phyloP scores from a whole-genome alignment of 108 stramenopile species.

The Craspedostauros australis region DNA sequence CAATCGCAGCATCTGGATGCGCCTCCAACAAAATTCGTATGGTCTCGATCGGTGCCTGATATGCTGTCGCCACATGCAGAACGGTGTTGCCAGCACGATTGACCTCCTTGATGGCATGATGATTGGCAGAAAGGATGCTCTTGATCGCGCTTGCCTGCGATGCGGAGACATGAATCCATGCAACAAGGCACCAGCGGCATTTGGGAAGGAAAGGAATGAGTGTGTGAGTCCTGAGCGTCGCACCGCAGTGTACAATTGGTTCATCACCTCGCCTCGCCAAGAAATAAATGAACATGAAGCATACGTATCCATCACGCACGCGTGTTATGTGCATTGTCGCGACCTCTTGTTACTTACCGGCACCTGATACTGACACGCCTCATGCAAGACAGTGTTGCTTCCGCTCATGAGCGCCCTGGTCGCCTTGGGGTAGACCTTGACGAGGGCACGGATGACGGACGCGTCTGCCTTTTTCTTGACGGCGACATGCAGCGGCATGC shows the following conservation, averaged over 20 bases:
- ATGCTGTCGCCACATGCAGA: slow-evolving; percentile 51
- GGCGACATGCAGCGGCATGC: slow-evolving; percentile 56
- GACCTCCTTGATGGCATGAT: slow-evolving; percentile 27
- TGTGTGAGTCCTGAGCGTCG: too few species aligned
- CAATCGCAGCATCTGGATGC: slow-evolving; percentile 35
- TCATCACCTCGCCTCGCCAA: too few species aligned
- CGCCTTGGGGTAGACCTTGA: slow-evolving; percentile 47
- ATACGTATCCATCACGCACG: slow-evolving; percentile 22
- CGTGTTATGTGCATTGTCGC: slow-evolving; percentile 38
- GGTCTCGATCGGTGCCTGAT: slow-evolving; percentile 35
- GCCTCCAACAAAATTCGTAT: slow-evolving; percentile 39
- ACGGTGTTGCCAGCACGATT: slow-evolving; percentile 45
- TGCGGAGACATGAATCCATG: too few species aligned
- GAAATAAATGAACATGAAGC: too few species aligned
- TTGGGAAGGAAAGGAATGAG: too few species aligned
- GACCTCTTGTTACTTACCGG: neutral
- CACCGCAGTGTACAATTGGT: too few species aligned
- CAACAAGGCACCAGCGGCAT: too few species aligned
- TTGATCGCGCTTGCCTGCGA: too few species aligned
- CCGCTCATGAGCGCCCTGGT: slow-evolving; percentile 37
- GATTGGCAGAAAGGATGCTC: slow-evolving; percentile 28
- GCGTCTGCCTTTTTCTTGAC: slow-evolving; percentile 38
- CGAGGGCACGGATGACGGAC: slow-evolving; percentile 37
- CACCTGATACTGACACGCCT: slow-evolving; percentile 48
- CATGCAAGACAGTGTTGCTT: slow-evolving; percentile 55